Percentiles rank a stretch among this genome's conserved stretches.
Conservation (phyloP, 2,329 filamentous ascomycete species). For the Aphanocladium album region DNA sequence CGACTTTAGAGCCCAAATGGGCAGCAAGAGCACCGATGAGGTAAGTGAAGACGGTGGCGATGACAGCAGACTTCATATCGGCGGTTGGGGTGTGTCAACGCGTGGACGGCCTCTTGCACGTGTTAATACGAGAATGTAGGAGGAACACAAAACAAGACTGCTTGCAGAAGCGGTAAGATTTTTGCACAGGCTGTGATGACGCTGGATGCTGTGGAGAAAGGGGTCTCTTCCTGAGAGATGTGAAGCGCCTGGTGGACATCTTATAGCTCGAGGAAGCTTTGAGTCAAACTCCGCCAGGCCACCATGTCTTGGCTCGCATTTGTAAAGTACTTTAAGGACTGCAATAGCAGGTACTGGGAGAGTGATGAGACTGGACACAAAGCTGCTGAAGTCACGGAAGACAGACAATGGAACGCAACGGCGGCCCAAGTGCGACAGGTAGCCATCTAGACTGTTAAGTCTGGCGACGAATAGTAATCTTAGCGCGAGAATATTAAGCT, state of each 20-base stretch:
- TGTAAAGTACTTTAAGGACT: neutral
- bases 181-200: neutral
- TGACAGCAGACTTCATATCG: neutral
- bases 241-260: neutral
- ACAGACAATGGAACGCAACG: neutral
- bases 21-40: neutral
- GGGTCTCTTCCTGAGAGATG: neutral
- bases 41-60: neutral
- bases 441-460: neutral
- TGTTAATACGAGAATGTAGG: neutral
- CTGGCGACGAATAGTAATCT: neutral
- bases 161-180: neutral
- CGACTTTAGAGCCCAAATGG: no score
- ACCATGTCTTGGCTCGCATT: neutral
- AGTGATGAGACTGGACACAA: neutral
- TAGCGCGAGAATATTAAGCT: neutral
- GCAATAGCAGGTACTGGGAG: neutral
- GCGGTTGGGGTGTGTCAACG: neutral
- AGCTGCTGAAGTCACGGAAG: neutral
- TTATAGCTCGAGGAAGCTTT: neutral
- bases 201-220: neutral
- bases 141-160: neutral
- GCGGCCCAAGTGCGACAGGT: neutral
- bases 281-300: neutral
- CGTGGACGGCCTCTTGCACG: neutral